Percentiles rank a stretch among this genome's conserved stretches.
Conservation (phyloP, 768 basidiomycete species). For the Termitomyces heimii region DNA sequence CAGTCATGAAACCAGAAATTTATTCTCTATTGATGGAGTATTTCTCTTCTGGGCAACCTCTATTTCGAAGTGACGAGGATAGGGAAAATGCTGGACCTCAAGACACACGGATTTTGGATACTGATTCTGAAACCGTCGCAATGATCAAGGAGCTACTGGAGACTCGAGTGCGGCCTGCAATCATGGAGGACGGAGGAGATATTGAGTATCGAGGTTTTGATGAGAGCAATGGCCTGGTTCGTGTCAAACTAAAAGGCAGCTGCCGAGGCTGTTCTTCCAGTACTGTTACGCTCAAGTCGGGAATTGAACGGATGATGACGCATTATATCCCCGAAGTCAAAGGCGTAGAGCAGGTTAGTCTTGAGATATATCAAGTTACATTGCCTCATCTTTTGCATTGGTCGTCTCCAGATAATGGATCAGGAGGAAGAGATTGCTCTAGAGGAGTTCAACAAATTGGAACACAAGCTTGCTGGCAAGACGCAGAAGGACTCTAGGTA, state of each 20-base stretch:
- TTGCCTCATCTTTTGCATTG: slow-evolving; percentile 6
- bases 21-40: slow-evolving; percentile 96
- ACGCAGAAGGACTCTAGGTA: slow-evolving; percentile 46
- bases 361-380: background rate
- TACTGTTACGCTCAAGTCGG: slow-evolving; percentile 91
- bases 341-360: slow-evolving; percentile 76
- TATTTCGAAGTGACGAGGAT: slow-evolving; percentile 83
- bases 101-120: slow-evolving; percentile 90
- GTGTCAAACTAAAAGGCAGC: slow-evolving; percentile 91
- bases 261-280: slow-evolving; percentile 94
- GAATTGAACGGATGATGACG: slow-evolving; percentile 98
- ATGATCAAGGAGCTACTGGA: slow-evolving; percentile 99
- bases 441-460: slow-evolving; percentile 86
- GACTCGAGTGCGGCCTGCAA: slow-evolving; percentile 91
- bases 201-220: slow-evolving; percentile 93
- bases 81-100: slow-evolving; percentile 80
- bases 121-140: slow-evolving; percentile 93
- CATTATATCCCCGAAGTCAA: slow-evolving; percentile 98
- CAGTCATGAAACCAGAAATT: slow-evolving; percentile 92
- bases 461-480: slow-evolving; percentile 49
- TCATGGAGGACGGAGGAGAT: slow-evolving; percentile 99
- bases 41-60: slow-evolving; percentile 84
- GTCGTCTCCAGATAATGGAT: slow-evolving; percentile 65
- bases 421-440: slow-evolving; percentile 85
- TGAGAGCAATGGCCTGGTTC: slow-evolving; percentile 74